Base-by-base conservation (phyloP, 495 filamentous ascomycete species). In the Talaromyces borbonicus region DNA sequence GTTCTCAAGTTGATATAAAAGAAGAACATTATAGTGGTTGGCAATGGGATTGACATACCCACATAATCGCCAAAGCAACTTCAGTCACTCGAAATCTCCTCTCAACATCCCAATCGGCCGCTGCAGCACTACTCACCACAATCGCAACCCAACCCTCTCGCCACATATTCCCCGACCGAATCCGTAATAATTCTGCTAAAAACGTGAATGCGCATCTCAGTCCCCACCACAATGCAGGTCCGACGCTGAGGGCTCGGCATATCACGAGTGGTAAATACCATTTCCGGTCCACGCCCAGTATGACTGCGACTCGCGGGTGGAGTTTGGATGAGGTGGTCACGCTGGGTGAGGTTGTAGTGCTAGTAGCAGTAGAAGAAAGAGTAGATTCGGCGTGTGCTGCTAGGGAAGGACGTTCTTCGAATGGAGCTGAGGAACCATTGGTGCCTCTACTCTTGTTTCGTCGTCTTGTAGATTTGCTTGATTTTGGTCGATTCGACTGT, bases 41-140 rank as follows among this genome's bases (percentile, higher is more conserved):
- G n/a, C n/a, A n/a, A n/a, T n/a, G n/a, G n/a, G n/a, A n/a, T n/a
- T n/a, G n/a, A 72, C 81, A 58, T 74, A 89, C 87, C 87, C 87
- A 92, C 62, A 90, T 75, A 51, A 82, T 79, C 39, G 85, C 86
- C 62, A 92, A 69, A 52, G 81, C 77, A 33, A 89, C 80, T 69
- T 92, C 87, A 25, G 80, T 86, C 35, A 87, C 73, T 52, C 75
- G 69, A 55, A 87, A 74, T 23, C 71, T 67, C 54, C 72, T 68
- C 57, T 76, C 72, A 52, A 69, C 68, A 56, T 68, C 66, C 70
- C 69, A 76, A 36, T 68, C 62, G 53, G 67, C 63, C 18, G 62
- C 63, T n/a, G 65, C n/a, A n/a, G n/a, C 61, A 52, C 61, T 66
- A 15, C 67, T 67, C 23, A 71, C 56, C 46, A 72, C 69, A 33